Base-by-base conservation (phyloP, 1,284 basidiomycete genomes). In the Xanthoconium separans region DNA sequence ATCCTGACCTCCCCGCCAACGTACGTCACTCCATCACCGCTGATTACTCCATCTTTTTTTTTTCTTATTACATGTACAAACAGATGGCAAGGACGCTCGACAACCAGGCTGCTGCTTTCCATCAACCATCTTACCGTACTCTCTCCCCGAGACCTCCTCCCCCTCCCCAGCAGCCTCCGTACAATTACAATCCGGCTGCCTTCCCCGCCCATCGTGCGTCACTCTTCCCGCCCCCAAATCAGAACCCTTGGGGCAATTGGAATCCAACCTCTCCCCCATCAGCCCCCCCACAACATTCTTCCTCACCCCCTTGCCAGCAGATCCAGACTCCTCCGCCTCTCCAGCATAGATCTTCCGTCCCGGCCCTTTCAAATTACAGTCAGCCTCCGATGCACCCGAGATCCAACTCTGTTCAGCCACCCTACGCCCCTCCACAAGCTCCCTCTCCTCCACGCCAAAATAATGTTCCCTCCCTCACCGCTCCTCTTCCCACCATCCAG, bases 51-150 rank as follows among this genome's bases (percentile, higher is more conserved):
- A 37, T 37, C 18, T 37, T 18, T 37, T 10, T 53, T 47, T 54
- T 54, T 42, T 53, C 55, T 30, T 52, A 56, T 61, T 60, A 62
- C 62, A 65, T 61, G 36, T 37, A 37, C 36, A 60, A 61, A 56
- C 67, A 87, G 86, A 89, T 89, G 80, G 85, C 84, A 27, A 76
- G 78, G 55, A 77, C 74, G 15, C 72, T 89, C 11, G 83, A 84
- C 63, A 73, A 77, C 45, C 77, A 81, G 43, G 52, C 69, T 24
- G 62, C 63, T 44, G 60, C 58, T 58, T 51, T 56, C 55, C 54
- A 61, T 53, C 56, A 59, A 16, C 61, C 54, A 54, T 57, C 57
- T 1, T 61, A 65, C 57, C 62, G 47, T 46, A 47, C 49, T 24
- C 60, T 42, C 46, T 68, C 58, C 24, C 70, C 55, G 40, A 58